These are phyloP conservation scores for Heracleum sosnowskyi DNA, from an alignment of 129 eudicot species.

Conservation along the genomic window DNA sequence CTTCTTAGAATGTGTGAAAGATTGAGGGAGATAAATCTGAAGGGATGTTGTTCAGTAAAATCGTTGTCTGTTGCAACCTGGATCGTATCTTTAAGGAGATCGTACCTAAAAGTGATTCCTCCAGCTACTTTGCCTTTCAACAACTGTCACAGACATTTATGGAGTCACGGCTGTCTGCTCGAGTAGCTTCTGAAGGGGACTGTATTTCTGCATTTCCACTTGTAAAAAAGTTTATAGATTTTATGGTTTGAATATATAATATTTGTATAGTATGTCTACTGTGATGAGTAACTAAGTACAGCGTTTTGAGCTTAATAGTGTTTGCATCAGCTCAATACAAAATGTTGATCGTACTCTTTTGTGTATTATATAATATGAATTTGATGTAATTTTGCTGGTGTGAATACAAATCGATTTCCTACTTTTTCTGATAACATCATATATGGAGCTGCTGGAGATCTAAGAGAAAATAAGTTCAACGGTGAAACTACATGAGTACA, in stretches of 20 bases:
- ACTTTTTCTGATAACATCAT: not conserved
- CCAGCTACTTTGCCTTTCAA: conserved; percentile 29
- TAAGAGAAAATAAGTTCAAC: not conserved
- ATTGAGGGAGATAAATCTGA: conserved; percentile 51
- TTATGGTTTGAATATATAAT: not conserved
- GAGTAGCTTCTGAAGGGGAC: not conserved
- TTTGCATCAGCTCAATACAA: not conserved
- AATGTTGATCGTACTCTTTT: not conserved
- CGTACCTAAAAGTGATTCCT: conserved; percentile 41
- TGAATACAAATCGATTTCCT: not conserved
- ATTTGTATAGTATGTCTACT: not conserved
- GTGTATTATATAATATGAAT: not conserved
- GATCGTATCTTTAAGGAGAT: conserved; percentile 38
- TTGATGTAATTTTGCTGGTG: not conserved
- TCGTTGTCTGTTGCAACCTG: conserved; percentile 18
- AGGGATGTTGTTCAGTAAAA: conserved; percentile 34
- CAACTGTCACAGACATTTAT: conserved; percentile 18
- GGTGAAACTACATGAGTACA: not conserved
- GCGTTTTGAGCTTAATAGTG: not conserved
- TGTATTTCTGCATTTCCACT: not conserved
- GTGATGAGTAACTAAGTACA: not conserved
- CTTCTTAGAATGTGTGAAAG: conserved; percentile 37
- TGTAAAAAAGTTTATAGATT: not conserved
- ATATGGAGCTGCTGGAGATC: not conserved
- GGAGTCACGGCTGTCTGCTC: conserved; percentile 52